Evolutionary conservation across 306 rosid species (phyloP).

Genomic region (Quercus variabilis): DNA sequence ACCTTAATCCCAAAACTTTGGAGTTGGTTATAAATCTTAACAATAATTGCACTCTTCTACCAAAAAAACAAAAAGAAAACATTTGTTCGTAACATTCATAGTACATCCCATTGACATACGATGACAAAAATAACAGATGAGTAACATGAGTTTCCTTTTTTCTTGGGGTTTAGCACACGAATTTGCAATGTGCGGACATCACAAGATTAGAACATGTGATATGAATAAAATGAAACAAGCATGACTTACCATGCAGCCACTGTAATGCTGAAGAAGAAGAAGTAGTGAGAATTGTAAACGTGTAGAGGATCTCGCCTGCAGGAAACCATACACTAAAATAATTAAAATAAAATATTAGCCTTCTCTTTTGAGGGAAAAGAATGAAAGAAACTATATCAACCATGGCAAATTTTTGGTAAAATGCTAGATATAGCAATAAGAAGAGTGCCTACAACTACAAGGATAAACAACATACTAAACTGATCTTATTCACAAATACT

Average conservation of each 20-base stretch:
- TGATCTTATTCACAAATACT: not conserved
- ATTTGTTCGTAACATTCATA: not conserved
- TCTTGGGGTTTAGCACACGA: not conserved
- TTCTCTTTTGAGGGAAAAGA: not conserved
- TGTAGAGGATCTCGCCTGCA: constrained; percentile 66
- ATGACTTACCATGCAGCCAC: constrained; percentile 85
- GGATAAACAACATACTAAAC: not conserved
- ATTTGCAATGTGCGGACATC: not conserved
- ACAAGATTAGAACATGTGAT: not conserved
- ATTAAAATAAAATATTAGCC: not conserved
- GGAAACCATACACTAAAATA: constrained; percentile 1
- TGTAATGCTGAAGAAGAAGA: constrained; percentile 73
- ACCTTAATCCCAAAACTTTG: no score
- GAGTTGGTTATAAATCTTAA: no score
- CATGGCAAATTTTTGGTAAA: not conserved
- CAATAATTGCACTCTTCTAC: not conserved
- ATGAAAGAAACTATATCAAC: not conserved
- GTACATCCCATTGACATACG: not conserved
- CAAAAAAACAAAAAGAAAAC: not conserved
- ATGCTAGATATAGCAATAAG: not conserved
- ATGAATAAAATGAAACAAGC: not conserved
- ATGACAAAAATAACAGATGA: not conserved
- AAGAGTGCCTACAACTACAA: not conserved
- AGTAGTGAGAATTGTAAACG: constrained; percentile 75
- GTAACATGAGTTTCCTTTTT: not conserved